Evolutionary conservation across 2,329 filamentous ascomycete species (phyloP).

Genomic region (Macrophomina tecta): DNA sequence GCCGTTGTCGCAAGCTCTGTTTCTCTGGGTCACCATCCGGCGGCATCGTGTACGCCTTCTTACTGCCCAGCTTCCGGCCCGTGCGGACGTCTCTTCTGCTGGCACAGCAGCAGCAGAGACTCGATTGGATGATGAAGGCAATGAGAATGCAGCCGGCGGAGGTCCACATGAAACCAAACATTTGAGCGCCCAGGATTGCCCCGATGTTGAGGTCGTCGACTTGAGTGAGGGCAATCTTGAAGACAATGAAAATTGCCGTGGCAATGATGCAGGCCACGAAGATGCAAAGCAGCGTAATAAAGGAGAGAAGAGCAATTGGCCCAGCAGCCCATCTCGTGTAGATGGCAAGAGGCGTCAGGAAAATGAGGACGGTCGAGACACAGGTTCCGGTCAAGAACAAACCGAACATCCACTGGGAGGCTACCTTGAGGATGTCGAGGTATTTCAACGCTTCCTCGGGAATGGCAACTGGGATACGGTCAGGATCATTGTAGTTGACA

Average conservation of each 20-base stretch:
- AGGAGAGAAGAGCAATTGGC: constrained; percentile 70
- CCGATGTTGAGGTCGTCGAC: constrained; percentile 78
- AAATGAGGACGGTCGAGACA: constrained; percentile 74
- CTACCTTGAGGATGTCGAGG: constrained; percentile 74
- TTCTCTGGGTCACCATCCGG: constrained; percentile 26
- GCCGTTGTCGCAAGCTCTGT: neutral
- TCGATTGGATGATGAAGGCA: constrained; percentile 73
- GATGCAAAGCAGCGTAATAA: constrained; percentile 70
- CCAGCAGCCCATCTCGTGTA: constrained; percentile 64
- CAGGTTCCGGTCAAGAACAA: constrained; percentile 77
- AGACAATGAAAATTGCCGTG: constrained; percentile 83
- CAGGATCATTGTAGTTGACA: neutral
- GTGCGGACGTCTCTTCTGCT: constrained; percentile 60
- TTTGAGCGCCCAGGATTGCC: constrained; percentile 71
- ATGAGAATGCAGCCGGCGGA: constrained; percentile 70
- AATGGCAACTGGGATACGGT: constrained; percentile 65
- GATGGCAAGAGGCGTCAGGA: constrained; percentile 63
- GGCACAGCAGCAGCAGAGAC: constrained; percentile 79
- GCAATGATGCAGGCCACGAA: constrained; percentile 75
- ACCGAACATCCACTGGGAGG: constrained; percentile 86
- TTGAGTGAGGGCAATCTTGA: constrained; percentile 74
- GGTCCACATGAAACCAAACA: constrained; percentile 92
- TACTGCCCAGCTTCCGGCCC: constrained; percentile 53
- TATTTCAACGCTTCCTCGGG: constrained; percentile 76
- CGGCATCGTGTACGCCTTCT: constrained; percentile 32